phyloP scores from a whole-genome alignment of 495 filamentous ascomycete genomes.

The Staphylotrichum longicolle region DNA sequence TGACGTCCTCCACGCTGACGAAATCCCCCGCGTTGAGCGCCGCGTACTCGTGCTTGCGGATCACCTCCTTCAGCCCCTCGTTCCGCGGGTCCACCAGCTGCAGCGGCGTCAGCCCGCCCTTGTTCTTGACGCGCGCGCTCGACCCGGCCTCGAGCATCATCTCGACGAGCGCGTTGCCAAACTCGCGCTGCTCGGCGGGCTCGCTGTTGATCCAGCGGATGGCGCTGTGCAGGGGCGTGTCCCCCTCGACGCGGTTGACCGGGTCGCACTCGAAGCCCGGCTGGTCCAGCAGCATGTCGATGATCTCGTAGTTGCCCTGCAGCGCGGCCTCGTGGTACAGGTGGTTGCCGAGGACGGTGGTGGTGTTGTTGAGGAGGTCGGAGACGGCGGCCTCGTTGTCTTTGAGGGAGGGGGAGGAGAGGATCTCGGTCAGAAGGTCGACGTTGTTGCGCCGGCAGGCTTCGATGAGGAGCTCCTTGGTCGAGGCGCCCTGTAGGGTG shows the following conservation, averaged over 20 bases:
- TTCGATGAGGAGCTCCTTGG: conserved; percentile 83
- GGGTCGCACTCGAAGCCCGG: conserved; percentile 94
- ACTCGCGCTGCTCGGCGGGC: conserved; percentile 55
- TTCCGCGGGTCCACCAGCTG: conserved; percentile 76
- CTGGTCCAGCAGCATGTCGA: conserved; percentile 92
- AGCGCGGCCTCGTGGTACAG: conserved; percentile 85
- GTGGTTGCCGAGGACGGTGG: conserved; percentile 79
- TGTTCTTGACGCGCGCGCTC: conserved; percentile 55
- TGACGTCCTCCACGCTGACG: conserved; percentile 38
- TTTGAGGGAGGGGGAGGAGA: conserved; percentile 39
- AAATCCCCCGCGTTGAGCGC: conserved; percentile 51
- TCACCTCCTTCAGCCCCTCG: conserved; percentile 57
- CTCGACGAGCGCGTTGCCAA: conserved; percentile 68
- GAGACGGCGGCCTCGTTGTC: conserved; percentile 53
- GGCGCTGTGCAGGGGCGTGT: conserved; percentile 87
- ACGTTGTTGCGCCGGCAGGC: conserved; percentile 90
- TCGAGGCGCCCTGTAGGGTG: conserved; percentile 72
- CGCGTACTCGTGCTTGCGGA: conserved; percentile 78
- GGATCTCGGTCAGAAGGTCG: conserved; percentile 65
- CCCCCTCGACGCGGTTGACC: conserved; percentile 70
- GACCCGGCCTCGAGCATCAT: conserved; percentile 90
- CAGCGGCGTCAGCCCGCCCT: conserved; percentile 63
- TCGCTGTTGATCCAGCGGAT: conserved; percentile 77
- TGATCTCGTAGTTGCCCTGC: conserved; percentile 85
- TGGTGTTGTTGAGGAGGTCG: conserved; percentile 75